phyloP scores from a whole-genome alignment of 192 early-diverging fungal species.

The Coemansia sp. region DNA sequence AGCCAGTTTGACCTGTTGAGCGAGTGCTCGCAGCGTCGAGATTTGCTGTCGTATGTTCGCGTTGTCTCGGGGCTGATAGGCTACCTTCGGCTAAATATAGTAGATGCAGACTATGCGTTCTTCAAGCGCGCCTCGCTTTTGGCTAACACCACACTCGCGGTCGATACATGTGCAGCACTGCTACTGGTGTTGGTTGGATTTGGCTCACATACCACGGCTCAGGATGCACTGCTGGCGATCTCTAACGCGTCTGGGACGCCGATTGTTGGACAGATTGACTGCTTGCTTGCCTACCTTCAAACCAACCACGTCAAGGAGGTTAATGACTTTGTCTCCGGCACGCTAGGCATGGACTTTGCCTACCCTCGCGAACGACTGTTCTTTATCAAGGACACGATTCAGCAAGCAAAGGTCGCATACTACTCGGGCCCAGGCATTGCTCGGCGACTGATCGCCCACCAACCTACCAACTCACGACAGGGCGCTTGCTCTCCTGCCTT shows the following conservation, averaged over 20 bases:
- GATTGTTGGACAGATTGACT: slow-evolving; percentile 26
- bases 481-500: not conserved
- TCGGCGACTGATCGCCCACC: slow-evolving; percentile 20
- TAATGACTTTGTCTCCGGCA: slow-evolving; percentile 17
- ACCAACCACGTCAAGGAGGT: slow-evolving; percentile 31
- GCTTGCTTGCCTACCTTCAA: slow-evolving; percentile 27
- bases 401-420: slow-evolving; percentile 16
- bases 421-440: slow-evolving; percentile 23
- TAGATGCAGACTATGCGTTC: slow-evolving; percentile 20
- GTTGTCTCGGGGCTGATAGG: slow-evolving; percentile 35
- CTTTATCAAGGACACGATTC: slow-evolving; percentile 30
- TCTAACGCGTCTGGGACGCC: slow-evolving; percentile 1
- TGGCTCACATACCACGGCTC: slow-evolving; percentile 12
- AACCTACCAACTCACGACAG: not conserved
- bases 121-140: slow-evolving; percentile 18
- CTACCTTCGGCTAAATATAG: slow-evolving; percentile 33
- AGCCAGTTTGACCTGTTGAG: slow-evolving; percentile 11
- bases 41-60: slow-evolving; percentile 19
- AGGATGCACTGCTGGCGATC: slow-evolving; percentile 18
- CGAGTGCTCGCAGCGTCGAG: slow-evolving; percentile 3
- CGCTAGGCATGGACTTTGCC: slow-evolving; percentile 42
- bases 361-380: slow-evolving; percentile 52
- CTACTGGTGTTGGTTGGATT: slow-evolving; percentile 39
- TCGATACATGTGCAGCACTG: slow-evolving; percentile 27
- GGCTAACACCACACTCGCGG: not conserved